Percentiles rank a stretch among this genome's conserved stretches.
Evolutionary conservation across 2,329 filamentous ascomycete genomes (phyloP).

Genomic region (Alternaria sp.): DNA sequence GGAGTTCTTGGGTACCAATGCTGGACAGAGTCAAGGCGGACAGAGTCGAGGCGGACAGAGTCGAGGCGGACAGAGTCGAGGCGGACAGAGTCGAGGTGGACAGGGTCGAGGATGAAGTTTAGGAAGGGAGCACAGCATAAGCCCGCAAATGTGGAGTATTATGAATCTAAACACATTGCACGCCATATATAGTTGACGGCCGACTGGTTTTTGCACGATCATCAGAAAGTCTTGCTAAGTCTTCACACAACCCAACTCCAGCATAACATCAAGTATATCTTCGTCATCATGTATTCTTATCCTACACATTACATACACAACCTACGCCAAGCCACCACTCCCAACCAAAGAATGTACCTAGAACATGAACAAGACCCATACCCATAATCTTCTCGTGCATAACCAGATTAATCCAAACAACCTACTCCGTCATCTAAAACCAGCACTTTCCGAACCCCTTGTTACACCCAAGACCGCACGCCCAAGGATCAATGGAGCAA

Average conservation of each 20-base stretch:
- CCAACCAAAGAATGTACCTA: not conserved
- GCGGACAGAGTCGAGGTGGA: too few relatives aligned
- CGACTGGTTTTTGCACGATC: not conserved
- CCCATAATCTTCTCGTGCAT: not conserved
- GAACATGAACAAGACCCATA: not conserved
- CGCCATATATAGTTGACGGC: too few relatives aligned
- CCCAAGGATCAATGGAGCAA: constrained; percentile 34
- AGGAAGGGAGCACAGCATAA: too few relatives aligned
- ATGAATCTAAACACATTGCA: too few relatives aligned
- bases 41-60: too few relatives aligned
- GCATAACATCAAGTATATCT: not conserved
- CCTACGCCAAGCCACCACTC: not conserved
- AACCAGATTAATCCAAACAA: not conserved
- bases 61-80: too few relatives aligned
- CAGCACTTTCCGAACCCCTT: constrained; percentile 41
- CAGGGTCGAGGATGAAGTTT: too few relatives aligned
- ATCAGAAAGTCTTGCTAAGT: not conserved
- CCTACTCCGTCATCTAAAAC: constrained; percentile 16
- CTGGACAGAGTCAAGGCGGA: too few relatives aligned
- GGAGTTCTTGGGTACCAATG: too few relatives aligned
- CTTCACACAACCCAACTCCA: not conserved
- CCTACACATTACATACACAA: not conserved
- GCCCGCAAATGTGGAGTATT: too few relatives aligned
- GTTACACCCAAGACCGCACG: constrained; percentile 42
- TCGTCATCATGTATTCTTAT: not conserved